Evolutionary conservation across 257 asterid genomes (phyloP).

Genomic region (Nicotiana benthamiana): DNA sequence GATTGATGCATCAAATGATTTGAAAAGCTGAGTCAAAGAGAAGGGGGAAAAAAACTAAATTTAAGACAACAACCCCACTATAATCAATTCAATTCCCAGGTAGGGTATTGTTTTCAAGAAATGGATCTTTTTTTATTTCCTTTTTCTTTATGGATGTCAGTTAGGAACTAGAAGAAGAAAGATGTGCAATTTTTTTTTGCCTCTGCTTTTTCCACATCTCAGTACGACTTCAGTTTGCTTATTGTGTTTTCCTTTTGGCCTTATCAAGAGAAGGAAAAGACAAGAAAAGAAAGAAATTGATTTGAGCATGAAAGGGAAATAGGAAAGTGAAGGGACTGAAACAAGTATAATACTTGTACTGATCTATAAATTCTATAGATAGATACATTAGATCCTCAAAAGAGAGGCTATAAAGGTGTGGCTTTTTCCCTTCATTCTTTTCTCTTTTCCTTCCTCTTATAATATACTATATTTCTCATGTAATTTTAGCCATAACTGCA

Average conservation of each 20-base stretch:
- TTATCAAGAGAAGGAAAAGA: constrained; percentile 27
- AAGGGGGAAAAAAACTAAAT: background rate
- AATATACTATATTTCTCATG: background rate
- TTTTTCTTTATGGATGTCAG: background rate
- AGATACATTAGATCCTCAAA: background rate
- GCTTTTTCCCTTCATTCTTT: background rate
- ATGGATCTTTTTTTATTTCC: background rate
- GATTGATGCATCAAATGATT: constrained; percentile 48
- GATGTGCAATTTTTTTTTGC: constrained; percentile 36
- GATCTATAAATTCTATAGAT: background rate
- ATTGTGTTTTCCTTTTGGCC: constrained; percentile 14
- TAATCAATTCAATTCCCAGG: constrained; percentile 43
- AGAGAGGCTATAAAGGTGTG: background rate
- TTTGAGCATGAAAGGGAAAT: too few species aligned
- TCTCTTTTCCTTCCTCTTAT: too few species aligned
- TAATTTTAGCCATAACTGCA: background rate
- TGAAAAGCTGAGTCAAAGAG: constrained; percentile 67
- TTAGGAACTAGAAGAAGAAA: constrained; percentile 39
- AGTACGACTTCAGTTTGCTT: constrained; percentile 10
- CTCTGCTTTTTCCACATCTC: background rate
- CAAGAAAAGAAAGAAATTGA: background rate
- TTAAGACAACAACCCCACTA: constrained; percentile 9
- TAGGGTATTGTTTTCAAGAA: constrained; percentile 6
- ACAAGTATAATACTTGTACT: background rate
- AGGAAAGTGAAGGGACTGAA: too few species aligned